Evolutionary conservation across 2,329 filamentous ascomycete species (phyloP), one percentile per base, ranked within the genome.

Genomic region (Phialophora macrospora): DNA sequence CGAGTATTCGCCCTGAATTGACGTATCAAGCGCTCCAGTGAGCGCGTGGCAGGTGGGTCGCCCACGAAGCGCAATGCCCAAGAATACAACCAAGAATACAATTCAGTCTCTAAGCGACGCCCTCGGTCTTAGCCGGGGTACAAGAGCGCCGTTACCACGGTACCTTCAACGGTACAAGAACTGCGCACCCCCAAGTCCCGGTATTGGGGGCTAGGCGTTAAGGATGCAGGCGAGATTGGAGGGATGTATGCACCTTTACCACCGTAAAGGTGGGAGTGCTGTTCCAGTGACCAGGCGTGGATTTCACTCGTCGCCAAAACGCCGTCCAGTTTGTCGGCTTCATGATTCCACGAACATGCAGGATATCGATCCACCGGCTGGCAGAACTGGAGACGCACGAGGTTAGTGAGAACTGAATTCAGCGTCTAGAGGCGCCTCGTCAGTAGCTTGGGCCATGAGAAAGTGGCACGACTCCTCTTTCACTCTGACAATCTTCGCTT

Each of bases 1-100:
- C n/a, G n/a, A n/a, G n/a, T n/a, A n/a, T n/a, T n/a, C 48, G 60
- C 64, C 41, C 22, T 26, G 48, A 56, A 34, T 49, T 44, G 61
- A 49, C 30, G 38, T 51, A 65, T 62, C 55, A 55, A 58, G 59
- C 62, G 65, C 65, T 46, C 65, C 65, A 67, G 57, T 68, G 38
- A 63, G 56, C 63, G 63, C 60, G 55, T 52, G 24, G 51, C 41
- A 44, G 26, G 66, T 65, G 66, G 63, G 24, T 55, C 52, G 32
- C 59, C 7, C 51, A 32, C 46, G n/a, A 34, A 38, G 26, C 41
- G 60, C 38, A 11, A 58, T 30, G n/a, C 44, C 48, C 60, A 52
- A 62, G 48, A 44, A 24, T 41, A 62, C 60, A 30, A 20, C 48
- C 60, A 52, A 62, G 48, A 44, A 24, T 41, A 62, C 60, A 30